Percentiles rank a stretch among this genome's conserved stretches.
Conservation (phyloP, 345 rosid species). For the Pugionium cornutum region DNA sequence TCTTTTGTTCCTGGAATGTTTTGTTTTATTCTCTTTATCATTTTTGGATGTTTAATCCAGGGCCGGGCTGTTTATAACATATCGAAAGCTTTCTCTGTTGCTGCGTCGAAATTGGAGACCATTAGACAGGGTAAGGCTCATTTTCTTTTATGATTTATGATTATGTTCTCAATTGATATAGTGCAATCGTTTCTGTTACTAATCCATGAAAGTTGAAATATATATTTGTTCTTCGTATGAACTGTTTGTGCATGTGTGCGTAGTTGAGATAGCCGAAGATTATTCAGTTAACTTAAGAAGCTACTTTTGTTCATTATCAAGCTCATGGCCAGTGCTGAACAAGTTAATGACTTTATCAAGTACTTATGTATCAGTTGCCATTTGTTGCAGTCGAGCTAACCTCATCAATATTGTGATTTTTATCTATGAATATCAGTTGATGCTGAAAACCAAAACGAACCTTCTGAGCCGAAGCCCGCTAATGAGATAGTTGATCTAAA, state of each 20-base stretch:
- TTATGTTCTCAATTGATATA: background rate
- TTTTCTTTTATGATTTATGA: background rate
- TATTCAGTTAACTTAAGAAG: background rate
- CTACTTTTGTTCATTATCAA: conserved; percentile 11
- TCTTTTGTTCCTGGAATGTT: conserved; percentile 1
- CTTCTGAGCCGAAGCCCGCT: conserved; percentile 57
- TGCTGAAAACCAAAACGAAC: conserved; percentile 58
- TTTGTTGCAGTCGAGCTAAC: background rate
- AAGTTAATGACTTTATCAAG: background rate
- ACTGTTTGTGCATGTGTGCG: background rate
- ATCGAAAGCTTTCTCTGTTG: conserved; percentile 81
- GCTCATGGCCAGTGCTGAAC: conserved; percentile 12
- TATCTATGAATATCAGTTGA: conserved; percentile 54
- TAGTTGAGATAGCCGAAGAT: background rate
- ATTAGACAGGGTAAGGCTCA: conserved; percentile 71
- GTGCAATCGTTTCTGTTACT: background rate
- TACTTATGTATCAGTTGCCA: conserved; percentile 7
- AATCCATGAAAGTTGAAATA: background rate
- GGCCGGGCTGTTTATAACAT: conserved; percentile 73
- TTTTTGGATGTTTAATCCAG: conserved; percentile 43
- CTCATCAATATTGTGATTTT: background rate
- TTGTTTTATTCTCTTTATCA: conserved; percentile 2
- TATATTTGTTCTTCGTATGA: background rate
- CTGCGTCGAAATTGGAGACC: conserved; percentile 91
- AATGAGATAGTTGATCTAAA: conserved; percentile 74